A percentile compares a stretch with the other conserved stretches of the same genome.
Evolutionary conservation across 1,284 basidiomycete species (phyloP).

Genomic region (Cystobasidiaceae sp.): DNA sequence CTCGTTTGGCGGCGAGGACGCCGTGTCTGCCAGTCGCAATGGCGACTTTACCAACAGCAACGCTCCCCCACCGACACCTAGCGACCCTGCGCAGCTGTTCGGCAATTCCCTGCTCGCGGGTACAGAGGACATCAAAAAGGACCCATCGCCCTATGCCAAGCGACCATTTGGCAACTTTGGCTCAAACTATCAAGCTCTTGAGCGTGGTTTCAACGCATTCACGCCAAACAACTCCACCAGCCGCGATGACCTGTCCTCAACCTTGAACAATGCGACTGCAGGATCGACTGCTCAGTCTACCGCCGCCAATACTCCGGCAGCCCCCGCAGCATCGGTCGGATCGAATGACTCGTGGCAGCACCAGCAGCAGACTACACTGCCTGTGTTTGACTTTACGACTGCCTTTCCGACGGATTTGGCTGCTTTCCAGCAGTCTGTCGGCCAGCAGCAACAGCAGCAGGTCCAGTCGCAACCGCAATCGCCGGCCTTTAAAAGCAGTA

Average conservation of each 20-base stretch:
- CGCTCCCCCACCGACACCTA: background rate
- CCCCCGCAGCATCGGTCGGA: background rate
- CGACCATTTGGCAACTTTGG: conserved; percentile 22
- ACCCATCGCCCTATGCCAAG: conserved; percentile 29
- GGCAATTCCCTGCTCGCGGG: background rate
- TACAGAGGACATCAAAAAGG: conserved; percentile 8
- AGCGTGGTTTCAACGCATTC: conserved; percentile 20
- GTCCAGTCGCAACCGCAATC: background rate
- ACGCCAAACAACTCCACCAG: background rate
- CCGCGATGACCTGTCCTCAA: background rate
- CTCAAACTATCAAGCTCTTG: conserved; percentile 10
- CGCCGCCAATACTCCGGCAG: conserved; percentile 6
- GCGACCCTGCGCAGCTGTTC: background rate
- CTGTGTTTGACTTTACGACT: conserved; percentile 13
- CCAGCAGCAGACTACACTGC: conserved; percentile 1
- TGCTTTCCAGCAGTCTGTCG: conserved; percentile 6
- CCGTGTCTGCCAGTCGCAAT: too few relatives aligned
- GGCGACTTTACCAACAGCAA: background rate
- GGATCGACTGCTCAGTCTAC: background rate
- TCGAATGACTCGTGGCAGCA: background rate
- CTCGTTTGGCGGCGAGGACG: conserved; percentile 57
- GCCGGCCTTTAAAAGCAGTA: too few relatives aligned
- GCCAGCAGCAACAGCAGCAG: background rate
- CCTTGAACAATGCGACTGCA: background rate
- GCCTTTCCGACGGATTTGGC: background rate